Conservation (phyloP, 176 grass and related monocot species). For the Ensete glaucum region DNA sequence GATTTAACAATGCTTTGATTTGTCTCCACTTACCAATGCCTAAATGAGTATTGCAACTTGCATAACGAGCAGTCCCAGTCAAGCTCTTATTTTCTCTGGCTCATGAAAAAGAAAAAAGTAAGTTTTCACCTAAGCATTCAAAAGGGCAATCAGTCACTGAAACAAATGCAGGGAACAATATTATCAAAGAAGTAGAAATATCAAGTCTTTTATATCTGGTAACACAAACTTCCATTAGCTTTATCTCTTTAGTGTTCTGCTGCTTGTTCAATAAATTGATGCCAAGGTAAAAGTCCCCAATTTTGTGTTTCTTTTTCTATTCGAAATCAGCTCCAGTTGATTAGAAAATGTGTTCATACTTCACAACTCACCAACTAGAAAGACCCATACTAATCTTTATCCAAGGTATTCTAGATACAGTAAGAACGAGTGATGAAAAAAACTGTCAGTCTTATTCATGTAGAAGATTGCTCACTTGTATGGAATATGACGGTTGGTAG, state of each 20-base stretch:
- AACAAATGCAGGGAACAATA: not conserved
- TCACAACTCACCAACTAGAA: not conserved
- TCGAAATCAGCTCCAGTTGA: not conserved
- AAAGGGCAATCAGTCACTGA: conserved; percentile 7
- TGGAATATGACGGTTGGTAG: conserved; percentile 83
- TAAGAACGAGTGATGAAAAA: not conserved
- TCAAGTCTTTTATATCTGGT: not conserved
- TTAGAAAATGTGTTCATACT: not conserved
- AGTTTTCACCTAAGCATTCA: not conserved
- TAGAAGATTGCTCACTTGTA: conserved; percentile 35
- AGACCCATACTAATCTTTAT: not conserved
- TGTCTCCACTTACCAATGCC: conserved; percentile 39
- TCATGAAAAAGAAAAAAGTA: not conserved
- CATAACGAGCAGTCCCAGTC: conserved; percentile 66
- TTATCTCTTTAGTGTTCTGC: not conserved
- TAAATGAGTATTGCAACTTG: conserved; percentile 62
- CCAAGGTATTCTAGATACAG: not conserved
- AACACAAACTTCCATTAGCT: not conserved
- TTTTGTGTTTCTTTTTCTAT: not conserved
- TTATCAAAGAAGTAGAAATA: not conserved
- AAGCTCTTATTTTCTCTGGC: conserved; percentile 66
- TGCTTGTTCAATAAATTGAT: not conserved
- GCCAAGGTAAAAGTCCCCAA: not conserved
- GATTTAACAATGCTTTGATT: not conserved
- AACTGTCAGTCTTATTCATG: conserved; percentile 8